Base-by-base conservation (phyloP, 768 basidiomycete genomes). In the Clitopilus hobsonii region DNA sequence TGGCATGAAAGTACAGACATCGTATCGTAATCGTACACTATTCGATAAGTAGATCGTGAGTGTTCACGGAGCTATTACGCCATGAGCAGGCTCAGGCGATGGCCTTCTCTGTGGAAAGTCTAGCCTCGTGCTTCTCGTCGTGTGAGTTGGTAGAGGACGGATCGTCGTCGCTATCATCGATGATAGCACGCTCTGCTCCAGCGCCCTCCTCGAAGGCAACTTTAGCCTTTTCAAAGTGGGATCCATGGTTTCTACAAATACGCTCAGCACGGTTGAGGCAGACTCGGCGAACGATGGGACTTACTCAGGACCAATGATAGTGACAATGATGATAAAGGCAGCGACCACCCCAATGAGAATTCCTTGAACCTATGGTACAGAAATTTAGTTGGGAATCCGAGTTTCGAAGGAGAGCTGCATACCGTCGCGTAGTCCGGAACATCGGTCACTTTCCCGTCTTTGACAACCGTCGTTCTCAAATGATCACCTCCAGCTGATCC, bases 261-360 rank as follows among this genome's bases (percentile, higher is more conserved):
- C 20, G 16, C 23, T 20, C 28, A 30, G 28, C 27, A 27, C 54
- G 24, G 36, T 13, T 2, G 6, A 49, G 2, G 7, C 14, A 3
- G 41, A 8, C 18, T 53, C 1, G 20, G 20, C 3, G 25, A 36
- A 32, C 1, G 22, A 54, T 2, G 24, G 52, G 16, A 79, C 88
- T 55, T 60, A 86, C 86, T 82, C 81, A 0, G 89, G 87, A 2
- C 94, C 94, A 54, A 96, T 67, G 58, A 92, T 72, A 11, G 86
- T 87, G 62, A 91, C 78, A 64, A 92, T 25, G 45, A 96, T 69
- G 38, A 91, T 83, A 59, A 88, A 95, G 0, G 83, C 85, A 1
- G 89, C 77, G 18, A 97, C 88, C 23, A 80, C 77, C 6, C 94
- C 94, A 47, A 97, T 86, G 30, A 98, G 76, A 63, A 98, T 94